Evolutionary conservation across 2,329 filamentous ascomycete species (phyloP), one percentile per base, ranked within the genome.

Genomic region (Ramularia endophylla): DNA sequence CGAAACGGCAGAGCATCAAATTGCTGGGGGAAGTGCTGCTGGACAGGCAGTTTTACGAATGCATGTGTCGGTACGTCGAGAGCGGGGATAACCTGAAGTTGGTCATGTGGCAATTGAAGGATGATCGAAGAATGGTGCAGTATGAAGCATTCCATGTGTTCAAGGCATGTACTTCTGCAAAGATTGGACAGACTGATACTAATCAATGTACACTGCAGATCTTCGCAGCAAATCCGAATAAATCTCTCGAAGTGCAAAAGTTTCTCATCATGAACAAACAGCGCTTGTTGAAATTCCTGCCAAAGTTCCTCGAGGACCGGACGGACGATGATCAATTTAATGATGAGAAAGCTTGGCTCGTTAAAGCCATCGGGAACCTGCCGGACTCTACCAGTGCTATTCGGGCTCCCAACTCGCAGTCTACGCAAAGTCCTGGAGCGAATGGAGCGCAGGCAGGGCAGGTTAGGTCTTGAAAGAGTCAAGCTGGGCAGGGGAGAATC

Each of bases 71-170:
- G 48, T 98, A 97, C 62, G 92, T 98, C 44, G 89, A 95, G 63
- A 83, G 85, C 36, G 89, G 89, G 46, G 90, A 97, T 62, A 89
- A 98, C 61, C 77, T 98, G 55, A 98, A 98, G 70, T 85, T 97
- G 51, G 92, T 89, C 70, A 98, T 98, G 92, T 97, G 94, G 65
- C 74, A 98, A 45, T 72, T 98, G 47, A 83, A 88, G 53, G 92
- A 97, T 64, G 90, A 97, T 65, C 80, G 90, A 54, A 92, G 94
- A 66, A 98, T 98, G 89, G 92, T 98, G 48, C 92, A 97, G 66
- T 98, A 98, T 63, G 92, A 98, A 65, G 92, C 89, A 6, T 98
- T 98, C 64, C 92, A 98, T 63, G 90, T 98, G 30, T 98, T 98
- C 76, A 98, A 98, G 73, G 77, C 80, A 47, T 8, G 9, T n/a